Percentiles rank a stretch among this genome's conserved stretches.
These are phyloP conservation scores for Circinella umbellata DNA, from an alignment of 371 early-diverging fungal species.

Conservation along the genomic window DNA sequence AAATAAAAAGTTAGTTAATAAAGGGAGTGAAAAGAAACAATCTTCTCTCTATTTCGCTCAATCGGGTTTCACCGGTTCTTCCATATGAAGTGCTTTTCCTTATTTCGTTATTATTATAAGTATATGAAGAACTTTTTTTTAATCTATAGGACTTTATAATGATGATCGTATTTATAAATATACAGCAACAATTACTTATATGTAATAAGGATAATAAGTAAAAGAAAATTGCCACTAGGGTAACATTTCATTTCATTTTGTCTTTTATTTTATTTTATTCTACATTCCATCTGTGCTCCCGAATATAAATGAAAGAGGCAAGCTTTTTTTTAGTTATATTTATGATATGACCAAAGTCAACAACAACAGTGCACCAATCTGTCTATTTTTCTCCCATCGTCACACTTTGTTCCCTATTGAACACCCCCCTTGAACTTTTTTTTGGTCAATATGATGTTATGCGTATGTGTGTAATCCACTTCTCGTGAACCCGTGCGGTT, in stretches of 20 bases:
- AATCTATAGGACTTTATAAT: too few species aligned
- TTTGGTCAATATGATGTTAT: not conserved
- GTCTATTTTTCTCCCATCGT: not conserved
- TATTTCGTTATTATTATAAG: not conserved
- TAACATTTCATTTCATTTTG: too few species aligned
- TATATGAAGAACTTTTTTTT: not conserved
- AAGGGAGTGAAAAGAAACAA: not conserved
- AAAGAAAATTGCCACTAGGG: too few species aligned
- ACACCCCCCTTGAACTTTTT: not conserved
- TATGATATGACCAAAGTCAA: slow-evolving; percentile 9
- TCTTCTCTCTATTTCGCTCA: too few species aligned
- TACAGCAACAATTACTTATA: too few species aligned
- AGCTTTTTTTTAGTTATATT: not conserved
- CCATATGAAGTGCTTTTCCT: not conserved
- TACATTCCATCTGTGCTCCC: too few species aligned
- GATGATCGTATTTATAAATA: too few species aligned
- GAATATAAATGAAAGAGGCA: too few species aligned
- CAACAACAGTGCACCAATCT: not conserved
- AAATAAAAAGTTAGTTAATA: not conserved
- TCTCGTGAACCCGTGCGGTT: slow-evolving; percentile 3
- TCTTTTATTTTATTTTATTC: too few species aligned
- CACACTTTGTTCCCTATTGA: too few species aligned
- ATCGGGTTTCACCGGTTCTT: slow-evolving; percentile 1
- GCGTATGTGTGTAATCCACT: not conserved
- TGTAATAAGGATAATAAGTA: too few species aligned